phyloP scores from a whole-genome alignment of 2,329 filamentous ascomycete species.

The Calonectria hawksworthii region DNA sequence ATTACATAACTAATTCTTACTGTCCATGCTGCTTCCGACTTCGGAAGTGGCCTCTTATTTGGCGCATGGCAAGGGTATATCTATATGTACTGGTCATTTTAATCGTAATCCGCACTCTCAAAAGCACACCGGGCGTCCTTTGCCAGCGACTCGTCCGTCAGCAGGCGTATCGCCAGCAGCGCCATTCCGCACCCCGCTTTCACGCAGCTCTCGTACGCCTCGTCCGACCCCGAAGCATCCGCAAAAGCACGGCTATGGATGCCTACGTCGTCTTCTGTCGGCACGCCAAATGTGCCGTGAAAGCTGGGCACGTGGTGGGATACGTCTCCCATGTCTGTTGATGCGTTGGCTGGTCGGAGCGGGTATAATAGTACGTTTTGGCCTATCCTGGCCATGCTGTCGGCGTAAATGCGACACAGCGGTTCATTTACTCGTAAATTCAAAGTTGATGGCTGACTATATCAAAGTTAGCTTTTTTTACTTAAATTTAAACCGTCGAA shows the following conservation, averaged over 20 bases:
- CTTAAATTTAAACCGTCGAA: too few species aligned
- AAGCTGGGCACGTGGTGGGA: background rate
- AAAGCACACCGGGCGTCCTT: background rate
- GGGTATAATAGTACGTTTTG: background rate
- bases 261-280: background rate
- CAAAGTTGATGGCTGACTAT: background rate
- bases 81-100: background rate
- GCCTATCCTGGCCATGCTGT: slow-evolving; percentile 6
- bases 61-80: background rate
- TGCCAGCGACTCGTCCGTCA: background rate
- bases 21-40: background rate
- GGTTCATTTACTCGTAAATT: slow-evolving; percentile 1
- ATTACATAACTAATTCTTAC: background rate
- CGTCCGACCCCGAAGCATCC: background rate
- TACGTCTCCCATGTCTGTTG: slow-evolving; percentile 1
- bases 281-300: background rate
- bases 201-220: background rate
- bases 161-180: background rate
- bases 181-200: background rate
- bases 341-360: background rate
- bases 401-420: background rate
- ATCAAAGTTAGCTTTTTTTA: too few species aligned
- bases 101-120: background rate
- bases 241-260: background rate
- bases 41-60: background rate